Base-by-base conservation (phyloP, 1,139 yeast species). In the Saccharomycopsis hybrid region DNA sequence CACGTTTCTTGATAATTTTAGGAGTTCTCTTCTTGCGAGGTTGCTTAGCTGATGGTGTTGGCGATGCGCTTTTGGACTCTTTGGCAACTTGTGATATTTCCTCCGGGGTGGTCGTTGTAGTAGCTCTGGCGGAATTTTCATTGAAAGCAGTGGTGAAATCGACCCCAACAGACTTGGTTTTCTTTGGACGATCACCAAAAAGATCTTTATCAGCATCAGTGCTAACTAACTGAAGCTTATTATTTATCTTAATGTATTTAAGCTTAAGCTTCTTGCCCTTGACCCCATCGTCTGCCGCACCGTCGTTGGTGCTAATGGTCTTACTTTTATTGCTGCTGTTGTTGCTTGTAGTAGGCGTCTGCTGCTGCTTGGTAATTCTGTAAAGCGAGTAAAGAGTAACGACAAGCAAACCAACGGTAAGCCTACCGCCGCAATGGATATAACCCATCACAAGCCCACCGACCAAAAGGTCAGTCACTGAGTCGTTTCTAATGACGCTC, bases 71-170 rank as follows among this genome's bases (percentile, higher is more conserved):
- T 58, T 60, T 46, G 5, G 30, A n/a, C 33, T 28, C 30, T 13
- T 60, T 60, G 31, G 33, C 4, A 13, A n/a, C 30, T 38, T 38
- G 28, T 7, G 41, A 29, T 7, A 25, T 25, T 4, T 5, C 4
- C 30, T 24, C 25, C 4, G 38, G 11, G 8, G 9, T 36, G 7
- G 24, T 35, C 25, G 61, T 46, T 13, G 46, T 50, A 44, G 57
- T 43, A n/a, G 47, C 24, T 29, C 44, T 45, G n/a, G 31, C 4
- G 3, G 30, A 24, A 11, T 13, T 11, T 7, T 29, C 29, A 9
- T 58, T 32, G 43, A 57, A 64, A 27, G 66, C 56, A 7, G 69
- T 59, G 1, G 77, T 73, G 59, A 72, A 72, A 55, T 73, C 77
- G 25, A 72, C 65, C 3, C 75, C 70, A 32, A 70, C 51, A 24